Base-by-base conservation (phyloP, 495 filamentous ascomycete genomes). In the Sporormia fimetaria region DNA sequence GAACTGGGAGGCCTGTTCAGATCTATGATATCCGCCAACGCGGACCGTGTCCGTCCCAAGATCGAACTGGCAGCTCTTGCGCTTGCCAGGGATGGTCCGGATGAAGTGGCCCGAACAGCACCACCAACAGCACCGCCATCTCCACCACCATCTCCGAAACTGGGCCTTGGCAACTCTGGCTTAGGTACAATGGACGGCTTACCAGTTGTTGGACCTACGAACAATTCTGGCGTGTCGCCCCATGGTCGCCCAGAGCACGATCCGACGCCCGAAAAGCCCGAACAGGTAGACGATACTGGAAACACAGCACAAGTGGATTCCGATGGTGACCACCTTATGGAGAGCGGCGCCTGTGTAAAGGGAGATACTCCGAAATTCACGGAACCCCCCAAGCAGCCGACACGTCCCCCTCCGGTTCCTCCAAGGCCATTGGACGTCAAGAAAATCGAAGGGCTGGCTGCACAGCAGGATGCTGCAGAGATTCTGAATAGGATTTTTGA, bases 401-500 rank as follows among this genome's bases (percentile, higher is more conserved):
- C 49, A 17, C 39, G 53, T 4, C 53, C 53, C 6, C 53, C 53
- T 27, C 54, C 54, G 14, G 40, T 57, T 12, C 54, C 54, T 17
- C 54, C 54, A 15, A 30, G 54, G 11, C 50, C 54, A 14, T 38
- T 51, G 18, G 10, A 25, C 8, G 28, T 52, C 23, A 53, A 29
- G 23, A 33, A 15, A 21, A 35, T 50, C 12, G 74, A 79, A 57
- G 67, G 75, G 50, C 69, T 71, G 14, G 69, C 75, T 17, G 74
- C 87, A 55, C 88, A 65, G 42, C 63, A 95, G 64, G 90, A 98
- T 64, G 90, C 94, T 5, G 87, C 82, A 7, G 90, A 98, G 58
- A 87, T 94, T 25, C 87, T 94, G 57, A 84, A 84, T 26, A 87
- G 90, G 56, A 78, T 92, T 16, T 71, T 92, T 24, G 87, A 87